Conservation (phyloP, 2,329 filamentous ascomycete species). For the Aspergillus ochraceoroseus region DNA sequence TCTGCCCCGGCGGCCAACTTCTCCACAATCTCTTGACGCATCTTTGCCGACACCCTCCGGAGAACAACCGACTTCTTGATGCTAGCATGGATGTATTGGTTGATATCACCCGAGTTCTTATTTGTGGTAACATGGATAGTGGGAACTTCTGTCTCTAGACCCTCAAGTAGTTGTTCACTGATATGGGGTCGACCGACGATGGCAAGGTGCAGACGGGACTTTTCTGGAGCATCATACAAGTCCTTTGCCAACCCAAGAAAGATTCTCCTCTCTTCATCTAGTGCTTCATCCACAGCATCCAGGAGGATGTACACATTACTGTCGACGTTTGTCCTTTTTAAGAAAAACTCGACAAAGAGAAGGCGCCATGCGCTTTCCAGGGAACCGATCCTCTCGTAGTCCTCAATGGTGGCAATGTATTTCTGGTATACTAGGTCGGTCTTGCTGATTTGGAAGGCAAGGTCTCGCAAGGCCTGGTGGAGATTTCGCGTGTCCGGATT, state of each 20-base stretch:
- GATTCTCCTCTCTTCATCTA: constrained; percentile 36
- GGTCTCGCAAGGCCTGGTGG: constrained; percentile 44
- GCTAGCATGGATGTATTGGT: constrained; percentile 41
- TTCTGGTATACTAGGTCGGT: constrained; percentile 46
- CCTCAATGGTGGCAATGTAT: constrained; percentile 35
- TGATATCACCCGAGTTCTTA: constrained; percentile 45
- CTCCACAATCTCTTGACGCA: constrained; percentile 35
- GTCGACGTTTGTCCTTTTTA: constrained; percentile 28
- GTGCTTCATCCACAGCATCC: constrained; percentile 48
- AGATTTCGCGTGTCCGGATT: constrained; percentile 46
- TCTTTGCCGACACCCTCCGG: constrained; percentile 29
- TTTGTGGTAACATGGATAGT: constrained; percentile 44
- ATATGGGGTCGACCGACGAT: constrained; percentile 41
- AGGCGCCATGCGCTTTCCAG: constrained; percentile 45
- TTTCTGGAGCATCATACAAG: constrained; percentile 16
- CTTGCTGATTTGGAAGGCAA: constrained; percentile 48
- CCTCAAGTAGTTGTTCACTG: constrained; percentile 36
- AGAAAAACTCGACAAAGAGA: constrained; percentile 41
- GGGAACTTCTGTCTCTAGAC: constrained; percentile 34
- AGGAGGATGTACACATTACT: constrained; percentile 45
- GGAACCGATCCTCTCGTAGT: constrained; percentile 43
- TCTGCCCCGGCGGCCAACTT: constrained; percentile 44
- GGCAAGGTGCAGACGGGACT: constrained; percentile 34
- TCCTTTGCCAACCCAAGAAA: constrained; percentile 37
- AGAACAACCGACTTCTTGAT: constrained; percentile 41